phyloP scores from a whole-genome alignment of 1,284 basidiomycete species.

The Stygiomarasmius scandens region DNA sequence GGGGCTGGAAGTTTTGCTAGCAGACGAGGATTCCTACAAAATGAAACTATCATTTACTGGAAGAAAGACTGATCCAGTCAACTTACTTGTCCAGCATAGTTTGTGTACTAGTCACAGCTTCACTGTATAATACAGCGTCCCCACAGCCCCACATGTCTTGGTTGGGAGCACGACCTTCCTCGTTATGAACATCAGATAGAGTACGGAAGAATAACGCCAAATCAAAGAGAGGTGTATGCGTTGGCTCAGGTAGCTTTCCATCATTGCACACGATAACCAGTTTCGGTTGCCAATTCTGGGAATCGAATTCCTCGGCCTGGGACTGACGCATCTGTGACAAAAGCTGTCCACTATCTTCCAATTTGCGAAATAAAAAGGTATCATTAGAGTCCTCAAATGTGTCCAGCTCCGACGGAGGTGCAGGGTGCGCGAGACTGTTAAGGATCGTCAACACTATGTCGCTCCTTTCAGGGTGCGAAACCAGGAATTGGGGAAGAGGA shows the following conservation, averaged over 20 bases:
- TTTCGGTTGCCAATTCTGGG: slow-evolving; percentile 45
- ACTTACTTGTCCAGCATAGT: slow-evolving; percentile 91
- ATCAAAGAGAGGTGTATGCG: slow-evolving; percentile 61
- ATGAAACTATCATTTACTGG: neutral
- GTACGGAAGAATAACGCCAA: slow-evolving; percentile 50
- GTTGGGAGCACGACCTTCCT: slow-evolving; percentile 18
- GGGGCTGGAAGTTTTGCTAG: slow-evolving; percentile 76
- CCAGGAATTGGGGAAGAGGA: slow-evolving; percentile 59
- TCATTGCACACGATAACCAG: slow-evolving; percentile 52
- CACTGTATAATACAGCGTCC: slow-evolving; percentile 82
- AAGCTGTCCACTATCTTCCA: slow-evolving; percentile 37
- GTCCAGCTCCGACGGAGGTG: neutral
- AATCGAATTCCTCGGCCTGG: slow-evolving; percentile 20
- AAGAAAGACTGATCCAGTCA: neutral
- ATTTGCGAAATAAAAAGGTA: slow-evolving; percentile 62
- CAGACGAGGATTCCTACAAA: slow-evolving; percentile 74
- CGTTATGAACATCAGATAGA: slow-evolving; percentile 31
- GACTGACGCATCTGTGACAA: slow-evolving; percentile 30
- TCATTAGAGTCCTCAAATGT: slow-evolving; percentile 66
- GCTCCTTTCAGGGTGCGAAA: slow-evolving; percentile 40
- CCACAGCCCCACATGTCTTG: slow-evolving; percentile 61
- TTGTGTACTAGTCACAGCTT: slow-evolving; percentile 93
- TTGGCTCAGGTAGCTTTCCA: slow-evolving; percentile 41
- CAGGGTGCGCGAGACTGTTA: slow-evolving; percentile 30
- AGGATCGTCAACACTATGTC: slow-evolving; percentile 40